Evolutionary conservation across 2,329 filamentous ascomycete genomes (phyloP).

Genomic region (Exophiala dermatitidis): DNA sequence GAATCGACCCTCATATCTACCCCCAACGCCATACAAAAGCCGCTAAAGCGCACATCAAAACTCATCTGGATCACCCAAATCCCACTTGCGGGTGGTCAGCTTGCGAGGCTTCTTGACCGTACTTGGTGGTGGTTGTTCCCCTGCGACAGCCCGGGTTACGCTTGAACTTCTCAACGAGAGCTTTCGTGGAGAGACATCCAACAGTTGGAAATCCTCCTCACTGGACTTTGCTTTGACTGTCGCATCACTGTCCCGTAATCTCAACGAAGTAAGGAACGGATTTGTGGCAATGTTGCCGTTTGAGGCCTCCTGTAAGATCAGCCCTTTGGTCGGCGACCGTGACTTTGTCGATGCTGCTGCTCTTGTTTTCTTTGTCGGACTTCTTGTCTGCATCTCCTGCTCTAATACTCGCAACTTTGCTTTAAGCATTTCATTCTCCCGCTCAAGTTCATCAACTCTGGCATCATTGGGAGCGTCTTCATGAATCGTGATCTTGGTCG

Average conservation of each 20-base stretch:
- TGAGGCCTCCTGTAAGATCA: conserved; percentile 20
- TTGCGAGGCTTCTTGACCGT: conserved; percentile 38
- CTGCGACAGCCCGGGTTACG: conserved; percentile 6
- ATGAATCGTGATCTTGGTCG: conserved; percentile 35
- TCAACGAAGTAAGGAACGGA: conserved; percentile 22
- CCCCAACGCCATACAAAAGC: not conserved
- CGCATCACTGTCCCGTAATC: conserved; percentile 16
- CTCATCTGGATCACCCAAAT: conserved; percentile 40
- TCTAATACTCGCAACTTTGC: conserved; percentile 58
- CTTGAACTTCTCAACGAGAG: conserved; percentile 23
- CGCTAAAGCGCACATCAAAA: conserved; percentile 18
- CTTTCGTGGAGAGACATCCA: conserved; percentile 24
- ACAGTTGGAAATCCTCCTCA: conserved; percentile 13
- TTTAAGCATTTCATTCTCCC: conserved; percentile 64
- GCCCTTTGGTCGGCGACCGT: conserved; percentile 19
- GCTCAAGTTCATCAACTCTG: conserved; percentile 54
- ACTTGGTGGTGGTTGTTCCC: conserved; percentile 25
- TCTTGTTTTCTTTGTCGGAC: conserved; percentile 51
- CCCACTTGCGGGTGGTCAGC: conserved; percentile 43
- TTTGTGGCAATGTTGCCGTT: conserved; percentile 23
- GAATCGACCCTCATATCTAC: not conserved
- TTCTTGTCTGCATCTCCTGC: conserved; percentile 57
- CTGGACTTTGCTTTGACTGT: conserved; percentile 14
- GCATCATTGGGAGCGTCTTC: conserved; percentile 49
- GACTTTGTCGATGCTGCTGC: conserved; percentile 12